phyloP scores from a whole-genome alignment of 1,284 basidiomycete genomes.

The Ceratobasidium sp. region DNA sequence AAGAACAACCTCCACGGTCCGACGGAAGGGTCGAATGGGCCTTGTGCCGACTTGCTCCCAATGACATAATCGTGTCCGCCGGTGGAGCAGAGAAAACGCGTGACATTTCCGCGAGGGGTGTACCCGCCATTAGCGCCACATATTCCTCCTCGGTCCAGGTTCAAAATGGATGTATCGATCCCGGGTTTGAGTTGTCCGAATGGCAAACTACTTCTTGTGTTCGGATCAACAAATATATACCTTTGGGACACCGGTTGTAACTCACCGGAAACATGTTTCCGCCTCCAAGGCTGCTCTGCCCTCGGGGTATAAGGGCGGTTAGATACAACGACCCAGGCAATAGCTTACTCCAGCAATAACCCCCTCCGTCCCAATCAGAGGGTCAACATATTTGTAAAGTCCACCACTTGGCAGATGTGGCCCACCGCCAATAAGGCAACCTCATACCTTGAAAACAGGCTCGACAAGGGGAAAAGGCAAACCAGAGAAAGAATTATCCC shows the following conservation, averaged over 20 bases:
- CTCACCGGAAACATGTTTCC: slow-evolving; percentile 36
- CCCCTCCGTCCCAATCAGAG: slow-evolving; percentile 20
- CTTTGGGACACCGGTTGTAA: neutral
- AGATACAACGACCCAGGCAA: neutral
- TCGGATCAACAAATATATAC: neutral
- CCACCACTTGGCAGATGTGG: neutral
- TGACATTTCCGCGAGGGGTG: slow-evolving; percentile 22
- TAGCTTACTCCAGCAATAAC: slow-evolving; percentile 11
- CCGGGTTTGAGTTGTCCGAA: slow-evolving; percentile 33
- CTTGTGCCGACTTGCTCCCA: slow-evolving; percentile 28
- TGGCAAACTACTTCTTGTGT: slow-evolving; percentile 20
- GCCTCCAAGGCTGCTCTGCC: slow-evolving; percentile 26
- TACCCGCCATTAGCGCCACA: slow-evolving; percentile 30
- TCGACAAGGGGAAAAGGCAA: neutral
- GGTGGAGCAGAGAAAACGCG: slow-evolving; percentile 27
- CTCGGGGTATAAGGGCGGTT: neutral
- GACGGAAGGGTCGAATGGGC: slow-evolving; percentile 22
- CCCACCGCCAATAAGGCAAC: neutral
- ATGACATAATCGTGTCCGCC: slow-evolving; percentile 15
- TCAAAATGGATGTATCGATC: slow-evolving; percentile 33
- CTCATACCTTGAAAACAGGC: neutral
- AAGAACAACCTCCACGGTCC: slow-evolving; percentile 30
- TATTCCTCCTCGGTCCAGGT: slow-evolving; percentile 30
- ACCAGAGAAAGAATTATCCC: neutral
- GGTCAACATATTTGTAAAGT: slow-evolving; percentile 17